Percentiles rank a stretch among this genome's conserved stretches.
These are phyloP conservation scores for Phytophthora chlamydospora DNA, from an alignment of 352 stramenopile species.

Conservation along the genomic window DNA sequence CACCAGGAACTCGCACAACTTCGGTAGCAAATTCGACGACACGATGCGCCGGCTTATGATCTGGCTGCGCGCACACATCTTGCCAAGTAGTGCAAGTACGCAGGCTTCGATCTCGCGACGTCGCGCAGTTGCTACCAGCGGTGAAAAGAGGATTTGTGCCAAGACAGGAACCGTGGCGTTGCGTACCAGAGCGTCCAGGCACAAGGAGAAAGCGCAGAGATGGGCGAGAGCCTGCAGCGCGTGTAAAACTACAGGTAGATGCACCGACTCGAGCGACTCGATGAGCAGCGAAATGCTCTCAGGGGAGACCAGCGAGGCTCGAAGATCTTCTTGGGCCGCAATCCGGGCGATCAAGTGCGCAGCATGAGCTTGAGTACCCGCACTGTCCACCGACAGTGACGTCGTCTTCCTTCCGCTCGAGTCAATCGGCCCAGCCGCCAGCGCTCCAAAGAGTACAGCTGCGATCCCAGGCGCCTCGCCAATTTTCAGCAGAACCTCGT, in stretches of 20 bases:
- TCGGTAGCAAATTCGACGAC: slow-evolving; percentile 69
- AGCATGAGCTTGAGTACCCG: slow-evolving; percentile 56
- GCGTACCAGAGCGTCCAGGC: slow-evolving; percentile 69
- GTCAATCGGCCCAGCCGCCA: slow-evolving; percentile 24
- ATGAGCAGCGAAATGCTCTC: slow-evolving; percentile 69
- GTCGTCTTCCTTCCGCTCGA: slow-evolving; percentile 7
- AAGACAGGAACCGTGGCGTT: slow-evolving; percentile 78
- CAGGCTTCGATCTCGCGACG: slow-evolving; percentile 37
- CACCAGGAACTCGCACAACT: slow-evolving; percentile 48
- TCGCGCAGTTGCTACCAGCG: slow-evolving; percentile 40
- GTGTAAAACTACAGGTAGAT: slow-evolving; percentile 65
- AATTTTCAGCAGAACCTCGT: slow-evolving; percentile 77
- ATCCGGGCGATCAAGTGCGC: slow-evolving; percentile 67
- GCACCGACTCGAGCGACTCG: slow-evolving; percentile 77
- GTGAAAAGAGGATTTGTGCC: slow-evolving; percentile 70
- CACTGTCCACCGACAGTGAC: slow-evolving; percentile 14
- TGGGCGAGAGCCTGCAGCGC: slow-evolving; percentile 63
- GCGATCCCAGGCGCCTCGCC: slow-evolving; percentile 49
- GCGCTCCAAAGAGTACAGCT: slow-evolving; percentile 49
- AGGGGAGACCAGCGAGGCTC: slow-evolving; percentile 54
- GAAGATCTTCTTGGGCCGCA: slow-evolving; percentile 55
- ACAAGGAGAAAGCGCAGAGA: slow-evolving; percentile 66
- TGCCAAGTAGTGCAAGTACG: slow-evolving; percentile 52
- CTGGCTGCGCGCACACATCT: slow-evolving; percentile 58
- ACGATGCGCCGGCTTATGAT: slow-evolving; percentile 57